Base-by-base conservation (phyloP, 2,329 filamentous ascomycete genomes). In the Aspergillus bombycis region DNA sequence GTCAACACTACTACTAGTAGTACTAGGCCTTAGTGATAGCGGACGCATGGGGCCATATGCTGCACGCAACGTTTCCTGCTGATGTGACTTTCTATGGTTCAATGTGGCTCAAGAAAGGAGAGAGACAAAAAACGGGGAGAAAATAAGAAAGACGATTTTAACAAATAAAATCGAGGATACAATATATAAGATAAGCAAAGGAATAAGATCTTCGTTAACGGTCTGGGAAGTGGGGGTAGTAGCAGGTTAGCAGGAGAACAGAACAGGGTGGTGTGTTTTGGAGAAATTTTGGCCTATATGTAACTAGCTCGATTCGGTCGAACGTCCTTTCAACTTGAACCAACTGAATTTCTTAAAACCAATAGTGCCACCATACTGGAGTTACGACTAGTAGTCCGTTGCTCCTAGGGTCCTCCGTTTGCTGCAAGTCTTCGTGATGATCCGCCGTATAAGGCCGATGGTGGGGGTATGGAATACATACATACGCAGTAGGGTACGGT, bases 261-360 rank as follows among this genome's bases (percentile, higher is more conserved):
- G n/a, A n/a, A n/a, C n/a, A 23, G 23, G n/a, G 45, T 21, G 14
- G 21, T 46, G 43, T 21, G 14, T 36, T 36, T 36, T 26, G 21
- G 6, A 7, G n/a, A 50, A 28, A 11, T 50, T 50, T 28, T 19
- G 46, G 26, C 46, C 46, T 8, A 28, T 52, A 32, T 52, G 48
- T 52, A 52, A 52, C 48, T 52, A 52, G 48, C 48, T 52, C 48
- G 34, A 52, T 52, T 21, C 9, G 48, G 48, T 32, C 34, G 48
- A 52, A 52, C 28, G 19, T 9, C 48, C 34, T 52, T 32, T 52
- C 16, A 12, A 21, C 19, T 9, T 28, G 26, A 28, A 28, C 26
- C 26, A 30, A n/a, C 16, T n/a, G 46, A 19, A 19, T n/a, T 11
- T 43, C 8, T 46, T 21, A 10, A 6, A 6, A 6, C n/a, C 43